phyloP scores from a whole-genome alignment of 2,329 filamentous ascomycete species.

The Sclerotinia sclerotiorum region DNA sequence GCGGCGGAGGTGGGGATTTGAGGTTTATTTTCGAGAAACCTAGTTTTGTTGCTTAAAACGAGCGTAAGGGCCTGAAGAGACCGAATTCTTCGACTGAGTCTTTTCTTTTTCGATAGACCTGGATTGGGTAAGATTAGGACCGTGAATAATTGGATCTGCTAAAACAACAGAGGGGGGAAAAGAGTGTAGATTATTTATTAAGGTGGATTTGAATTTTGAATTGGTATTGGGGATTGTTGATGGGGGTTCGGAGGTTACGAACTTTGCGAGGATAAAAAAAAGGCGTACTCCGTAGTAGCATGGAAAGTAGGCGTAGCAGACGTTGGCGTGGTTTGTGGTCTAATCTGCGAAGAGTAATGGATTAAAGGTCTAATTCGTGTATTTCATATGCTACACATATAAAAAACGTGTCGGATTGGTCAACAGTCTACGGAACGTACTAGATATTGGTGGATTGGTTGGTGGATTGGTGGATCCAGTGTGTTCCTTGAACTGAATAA shows the following conservation, averaged over 20 bases:
- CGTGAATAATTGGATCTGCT: slow-evolving; percentile 8
- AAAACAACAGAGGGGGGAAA: slow-evolving; percentile 6
- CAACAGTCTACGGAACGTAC: slow-evolving; percentile 9
- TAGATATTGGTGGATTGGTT: slow-evolving; percentile 3
- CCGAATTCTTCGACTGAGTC: neutral
- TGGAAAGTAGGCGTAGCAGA: neutral
- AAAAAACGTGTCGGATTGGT: slow-evolving; percentile 24
- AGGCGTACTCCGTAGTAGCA: neutral
- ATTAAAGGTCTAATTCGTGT: slow-evolving; percentile 13
- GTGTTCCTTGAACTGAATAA: slow-evolving; percentile 7
- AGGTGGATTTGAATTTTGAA: neutral
- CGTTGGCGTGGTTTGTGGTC: slow-evolving; percentile 14
- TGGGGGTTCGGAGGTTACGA: slow-evolving; percentile 15
- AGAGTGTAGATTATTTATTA: slow-evolving; percentile 21
- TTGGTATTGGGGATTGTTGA: neutral
- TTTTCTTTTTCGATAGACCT: slow-evolving; percentile 7
- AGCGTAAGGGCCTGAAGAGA: slow-evolving; percentile 20
- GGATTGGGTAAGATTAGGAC: slow-evolving; percentile 3
- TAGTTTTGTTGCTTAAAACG: slow-evolving; percentile 16
- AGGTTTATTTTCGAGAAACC: slow-evolving; percentile 13
- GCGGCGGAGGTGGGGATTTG: neutral
- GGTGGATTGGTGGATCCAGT: neutral
- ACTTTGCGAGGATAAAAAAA: slow-evolving; percentile 12
- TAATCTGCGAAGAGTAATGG: slow-evolving; percentile 16
- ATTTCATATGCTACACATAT: neutral